Conservation (phyloP, 192 early-diverging fungal species). For the Linnemannia exigua region DNA sequence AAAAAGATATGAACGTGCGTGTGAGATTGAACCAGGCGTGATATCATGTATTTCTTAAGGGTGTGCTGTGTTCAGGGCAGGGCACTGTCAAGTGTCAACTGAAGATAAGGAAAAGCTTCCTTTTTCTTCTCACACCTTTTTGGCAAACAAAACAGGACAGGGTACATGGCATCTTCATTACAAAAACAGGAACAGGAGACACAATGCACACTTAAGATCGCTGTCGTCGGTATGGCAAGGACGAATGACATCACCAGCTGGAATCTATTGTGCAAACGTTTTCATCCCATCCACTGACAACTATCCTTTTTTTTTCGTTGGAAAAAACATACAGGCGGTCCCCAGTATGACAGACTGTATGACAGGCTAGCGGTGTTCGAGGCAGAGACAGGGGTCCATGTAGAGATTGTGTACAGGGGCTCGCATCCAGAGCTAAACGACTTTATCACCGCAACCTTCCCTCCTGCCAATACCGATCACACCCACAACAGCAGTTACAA, state of each 20-base stretch:
- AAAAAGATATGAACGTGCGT: background rate
- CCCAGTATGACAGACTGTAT: conserved; percentile 43
- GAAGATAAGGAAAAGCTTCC: too few species aligned
- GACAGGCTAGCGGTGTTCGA: conserved; percentile 27
- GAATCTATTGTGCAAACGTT: background rate
- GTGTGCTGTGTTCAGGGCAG: background rate
- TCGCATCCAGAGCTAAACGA: conserved; percentile 42
- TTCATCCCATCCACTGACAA: background rate
- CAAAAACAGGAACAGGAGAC: background rate
- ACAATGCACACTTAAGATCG: conserved; percentile 34
- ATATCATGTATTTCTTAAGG: background rate
- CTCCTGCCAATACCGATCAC: background rate
- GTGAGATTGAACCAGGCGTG: too few species aligned
- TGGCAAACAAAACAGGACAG: background rate
- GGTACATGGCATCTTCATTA: background rate
- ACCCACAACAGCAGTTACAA: background rate
- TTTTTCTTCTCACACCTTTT: background rate
- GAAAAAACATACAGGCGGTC: conserved; percentile 13
- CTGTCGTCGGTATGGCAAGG: conserved; percentile 28
- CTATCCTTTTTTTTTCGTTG: background rate
- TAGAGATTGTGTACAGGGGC: conserved; percentile 35
- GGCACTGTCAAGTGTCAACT: too few species aligned
- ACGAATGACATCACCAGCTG: background rate
- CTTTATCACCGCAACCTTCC: conserved; percentile 22
- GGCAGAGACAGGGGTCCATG: conserved; percentile 25